These are phyloP conservation scores for Suillus placidus DNA, from an alignment of 768 basidiomycete species.

Conservation along the genomic window DNA sequence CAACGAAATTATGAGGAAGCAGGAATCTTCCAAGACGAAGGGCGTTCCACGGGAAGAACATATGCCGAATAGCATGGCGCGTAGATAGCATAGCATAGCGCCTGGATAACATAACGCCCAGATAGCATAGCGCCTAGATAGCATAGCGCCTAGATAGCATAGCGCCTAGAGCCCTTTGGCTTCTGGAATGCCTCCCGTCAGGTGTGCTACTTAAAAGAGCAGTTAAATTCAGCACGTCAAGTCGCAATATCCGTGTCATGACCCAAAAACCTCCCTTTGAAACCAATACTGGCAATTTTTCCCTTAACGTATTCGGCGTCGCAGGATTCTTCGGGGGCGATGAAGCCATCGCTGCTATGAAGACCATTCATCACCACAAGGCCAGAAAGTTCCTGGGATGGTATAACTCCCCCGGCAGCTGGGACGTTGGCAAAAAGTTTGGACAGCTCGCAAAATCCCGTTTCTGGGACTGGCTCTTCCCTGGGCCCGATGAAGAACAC, in stretches of 20 bases:
- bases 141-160: too few species aligned
- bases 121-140: not conserved
- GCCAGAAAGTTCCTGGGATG: conserved; percentile 35
- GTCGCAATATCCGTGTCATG: not conserved
- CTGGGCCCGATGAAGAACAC: conserved; percentile 23
- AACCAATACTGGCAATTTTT: conserved; percentile 19
- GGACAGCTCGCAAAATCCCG: conserved; percentile 29
- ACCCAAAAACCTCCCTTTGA: conserved; percentile 7
- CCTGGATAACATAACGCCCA: too few species aligned
- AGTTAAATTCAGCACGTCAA: not conserved
- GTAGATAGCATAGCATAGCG: not conserved
- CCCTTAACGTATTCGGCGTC: conserved; percentile 30
- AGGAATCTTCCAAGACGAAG: not conserved
- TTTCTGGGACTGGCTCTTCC: conserved; percentile 30
- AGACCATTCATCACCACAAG: conserved; percentile 29
- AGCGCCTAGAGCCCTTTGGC: too few species aligned
- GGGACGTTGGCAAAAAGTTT: conserved; percentile 32
- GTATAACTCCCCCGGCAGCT: conserved; percentile 39
- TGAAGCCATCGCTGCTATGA: conserved; percentile 34
- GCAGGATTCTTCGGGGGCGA: conserved; percentile 39
- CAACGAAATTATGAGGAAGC: not conserved
- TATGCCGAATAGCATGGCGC: not conserved
- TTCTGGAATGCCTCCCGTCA: not conserved
- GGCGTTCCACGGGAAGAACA: not conserved
- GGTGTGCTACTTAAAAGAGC: not conserved